Evolutionary conservation across 2,329 filamentous ascomycete genomes (phyloP).

Genomic region (Alternaria angustiovoidea): DNA sequence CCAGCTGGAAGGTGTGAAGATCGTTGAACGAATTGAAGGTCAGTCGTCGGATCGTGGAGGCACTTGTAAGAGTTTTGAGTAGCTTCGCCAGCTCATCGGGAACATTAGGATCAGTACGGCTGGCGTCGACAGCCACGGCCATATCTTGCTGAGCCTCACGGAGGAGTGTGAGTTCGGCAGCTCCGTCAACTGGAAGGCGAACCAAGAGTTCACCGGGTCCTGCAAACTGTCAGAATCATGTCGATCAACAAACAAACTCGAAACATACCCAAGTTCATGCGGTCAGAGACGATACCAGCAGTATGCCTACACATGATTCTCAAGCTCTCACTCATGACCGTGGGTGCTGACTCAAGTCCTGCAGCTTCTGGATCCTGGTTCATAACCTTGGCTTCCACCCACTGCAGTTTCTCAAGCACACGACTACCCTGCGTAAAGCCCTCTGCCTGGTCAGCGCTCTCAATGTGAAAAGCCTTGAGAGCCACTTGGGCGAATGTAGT

Average conservation of each 20-base stretch:
- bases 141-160: slow-evolving; percentile 79
- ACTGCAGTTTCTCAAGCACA: slow-evolving; percentile 59
- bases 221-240: slow-evolving; percentile 18
- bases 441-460: slow-evolving; percentile 62
- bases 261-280: slow-evolving; percentile 73
- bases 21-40: slow-evolving; percentile 58
- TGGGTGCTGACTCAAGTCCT: slow-evolving; percentile 67
- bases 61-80: slow-evolving; percentile 64
- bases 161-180: slow-evolving; percentile 48
- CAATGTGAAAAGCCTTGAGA: slow-evolving; percentile 71
- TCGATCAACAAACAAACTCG: neutral
- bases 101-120: slow-evolving; percentile 51
- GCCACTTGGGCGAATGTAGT: slow-evolving; percentile 74
- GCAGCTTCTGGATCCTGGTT: slow-evolving; percentile 69
- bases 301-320: slow-evolving; percentile 78
- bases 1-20: slow-evolving; percentile 79
- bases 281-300: slow-evolving; percentile 80
- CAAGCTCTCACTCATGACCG: slow-evolving; percentile 78
- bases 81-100: slow-evolving; percentile 70
- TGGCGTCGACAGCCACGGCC: slow-evolving; percentile 71
- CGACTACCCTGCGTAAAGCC: slow-evolving; percentile 51
- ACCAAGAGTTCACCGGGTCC: slow-evolving; percentile 57
- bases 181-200: slow-evolving; percentile 53
- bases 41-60: slow-evolving; percentile 74
- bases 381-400: slow-evolving; percentile 75